Evolutionary conservation across 805 yeast genomes (phyloP).

Genomic region (Suhomyces pyralidae): DNA sequence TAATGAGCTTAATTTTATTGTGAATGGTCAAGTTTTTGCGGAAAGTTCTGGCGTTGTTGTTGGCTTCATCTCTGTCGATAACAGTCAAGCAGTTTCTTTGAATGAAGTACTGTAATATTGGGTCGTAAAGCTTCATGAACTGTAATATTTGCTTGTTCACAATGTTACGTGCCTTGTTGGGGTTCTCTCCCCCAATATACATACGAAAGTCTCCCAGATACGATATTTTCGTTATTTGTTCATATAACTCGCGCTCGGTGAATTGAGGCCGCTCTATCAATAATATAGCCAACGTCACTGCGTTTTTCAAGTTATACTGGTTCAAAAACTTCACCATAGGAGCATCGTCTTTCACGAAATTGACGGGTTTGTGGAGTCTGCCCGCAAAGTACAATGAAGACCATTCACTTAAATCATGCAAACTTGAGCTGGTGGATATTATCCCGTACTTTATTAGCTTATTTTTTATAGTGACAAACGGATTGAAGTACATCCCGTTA

Average conservation of each 20-base stretch:
- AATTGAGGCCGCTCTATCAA: conserved; percentile 41
- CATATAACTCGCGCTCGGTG: conserved; percentile 65
- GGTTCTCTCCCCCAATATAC: conserved; percentile 86
- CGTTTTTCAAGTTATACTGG: conserved; percentile 74
- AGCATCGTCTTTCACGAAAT: conserved; percentile 58
- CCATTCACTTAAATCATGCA: conserved; percentile 81
- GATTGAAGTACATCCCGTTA: conserved; percentile 89
- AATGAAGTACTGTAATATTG: conserved; percentile 38
- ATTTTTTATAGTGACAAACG: conserved; percentile 63
- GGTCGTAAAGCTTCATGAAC: conserved; percentile 73
- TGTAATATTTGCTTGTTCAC: conserved; percentile 69
- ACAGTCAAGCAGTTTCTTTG: conserved; percentile 17
- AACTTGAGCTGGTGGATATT: conserved; percentile 57
- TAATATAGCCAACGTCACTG: conserved; percentile 65
- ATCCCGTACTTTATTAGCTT: conserved; percentile 79
- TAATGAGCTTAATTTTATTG: conserved; percentile 18
- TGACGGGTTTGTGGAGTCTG: conserved; percentile 90
- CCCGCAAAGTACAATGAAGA: conserved; percentile 85
- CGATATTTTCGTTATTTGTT: conserved; percentile 73
- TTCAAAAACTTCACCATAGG: conserved; percentile 62
- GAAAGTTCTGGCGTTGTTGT: conserved; percentile 11
- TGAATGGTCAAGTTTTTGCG: conserved; percentile 17
- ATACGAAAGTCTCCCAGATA: conserved; percentile 90
- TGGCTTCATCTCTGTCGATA: conserved; percentile 10
- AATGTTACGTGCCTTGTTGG: conserved; percentile 81